Conservation (phyloP, 345 rosid genomes). For the Brassica napus region Da-Ae NC_063448.1:46308501-46309000, state of each 20-base stretch:
- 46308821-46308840: conserved; percentile 25
- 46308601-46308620: neutral
- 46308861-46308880: conserved; percentile 21
- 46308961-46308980: conserved; percentile 89
- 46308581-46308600: neutral
- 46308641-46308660: conserved; percentile 21
- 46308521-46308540: no score
- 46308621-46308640: neutral
- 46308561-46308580: neutral
- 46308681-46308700: conserved; percentile 23
- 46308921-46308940: conserved; percentile 25
- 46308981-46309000: conserved; percentile 86
- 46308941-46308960: conserved; percentile 97
- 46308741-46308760: conserved; percentile 34
- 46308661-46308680: conserved; percentile 15
- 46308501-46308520: no score
- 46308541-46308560: neutral
- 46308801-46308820: conserved; percentile 24
- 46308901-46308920: conserved; percentile 8
- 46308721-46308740: conserved; percentile 22
- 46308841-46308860: conserved; percentile 11
- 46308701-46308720: neutral
- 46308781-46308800: conserved; percentile 34
- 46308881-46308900: conserved; percentile 10
- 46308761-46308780: conserved; percentile 21